Evolutionary conservation across 352 stramenopile species (phyloP), one percentile per base, ranked within the genome.

Genomic region (Phytophthora podocarpi): DNA sequence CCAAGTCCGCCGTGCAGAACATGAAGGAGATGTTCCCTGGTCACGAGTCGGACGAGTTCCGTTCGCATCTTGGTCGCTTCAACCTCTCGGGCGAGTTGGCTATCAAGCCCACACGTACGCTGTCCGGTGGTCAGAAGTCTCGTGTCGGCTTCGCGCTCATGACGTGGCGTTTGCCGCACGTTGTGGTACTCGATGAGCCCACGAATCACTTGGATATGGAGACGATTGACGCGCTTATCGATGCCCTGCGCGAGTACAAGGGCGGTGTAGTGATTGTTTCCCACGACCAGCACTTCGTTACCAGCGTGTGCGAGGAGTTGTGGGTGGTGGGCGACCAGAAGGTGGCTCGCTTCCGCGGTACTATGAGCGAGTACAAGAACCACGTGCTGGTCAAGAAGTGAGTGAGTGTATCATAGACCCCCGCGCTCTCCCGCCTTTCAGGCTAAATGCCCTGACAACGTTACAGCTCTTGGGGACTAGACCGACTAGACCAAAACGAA

Each of bases 241-340:
- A 99, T 69, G 96, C 91, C 15, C 73, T 99, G 32, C 79, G 95
- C 16, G 88, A 94, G 39, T 99, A 98, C 89, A 97, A 97, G 59
- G 97, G 98, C 41, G 97, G 93, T 60, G 96, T 98, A 5, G 80
- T 99, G 51, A 87, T 99, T 39, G 96, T 99, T 15, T 98, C 93
- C 3, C 97, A 99, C 78, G 96, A 99, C 90, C 87, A 98, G 72
- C 98, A 98, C 80, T 99, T 99, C 61, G 96, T 99, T 64, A 98
- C 93, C 37, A 96, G 97, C 58, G 90, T 98, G 32, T 98, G 93
- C 62, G 70, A 91, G 28, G 95, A 99, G 72, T 72, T 98, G 5
- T 99, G 94, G 94, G 87, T 95, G 41, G 87, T 95, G 6, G 82
- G 82, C 36, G 71, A 93, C 21, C 48, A 89, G 51, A 89, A 93